These are phyloP conservation scores for Ilyonectria destructans DNA, from an alignment of 2,329 filamentous ascomycete species.

Conservation along the genomic window DNA sequence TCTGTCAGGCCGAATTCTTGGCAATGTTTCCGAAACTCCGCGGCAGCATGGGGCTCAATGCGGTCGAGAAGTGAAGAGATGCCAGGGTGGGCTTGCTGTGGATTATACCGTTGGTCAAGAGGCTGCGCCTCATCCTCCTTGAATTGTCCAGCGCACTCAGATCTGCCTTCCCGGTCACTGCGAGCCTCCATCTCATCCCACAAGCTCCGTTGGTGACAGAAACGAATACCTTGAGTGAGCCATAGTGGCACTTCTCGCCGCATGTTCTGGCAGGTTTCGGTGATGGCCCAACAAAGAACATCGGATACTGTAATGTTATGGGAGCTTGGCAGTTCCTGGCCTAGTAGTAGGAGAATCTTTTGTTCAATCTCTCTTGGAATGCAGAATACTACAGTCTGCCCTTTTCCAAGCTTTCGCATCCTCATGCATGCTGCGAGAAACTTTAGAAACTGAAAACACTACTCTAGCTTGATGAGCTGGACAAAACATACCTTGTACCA, in stretches of 20 bases:
- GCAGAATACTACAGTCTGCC: slow-evolving; percentile 77
- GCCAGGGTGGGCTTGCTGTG: slow-evolving; percentile 32
- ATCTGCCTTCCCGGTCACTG: not conserved
- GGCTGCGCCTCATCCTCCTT: slow-evolving; percentile 70
- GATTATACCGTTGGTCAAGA: slow-evolving; percentile 68
- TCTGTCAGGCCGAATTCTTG: slow-evolving; percentile 32
- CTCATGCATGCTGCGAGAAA: slow-evolving; percentile 74
- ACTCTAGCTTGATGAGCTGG: not conserved
- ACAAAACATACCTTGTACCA: slow-evolving; percentile 74
- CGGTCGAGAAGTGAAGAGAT: slow-evolving; percentile 9
- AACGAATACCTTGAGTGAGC: slow-evolving; percentile 72
- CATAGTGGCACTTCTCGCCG: slow-evolving; percentile 60
- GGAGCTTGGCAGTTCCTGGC: fast-evolving
- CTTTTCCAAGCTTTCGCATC: slow-evolving; percentile 78
- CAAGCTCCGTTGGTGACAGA: slow-evolving; percentile 59
- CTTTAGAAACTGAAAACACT: slow-evolving; percentile 17
- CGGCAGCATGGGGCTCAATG: not conserved
- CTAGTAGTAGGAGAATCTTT: slow-evolving; percentile 60
- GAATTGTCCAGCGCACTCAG: slow-evolving; percentile 58
- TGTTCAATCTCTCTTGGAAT: slow-evolving; percentile 71
- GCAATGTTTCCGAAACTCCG: not conserved
- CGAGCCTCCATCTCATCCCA: slow-evolving; percentile 47
- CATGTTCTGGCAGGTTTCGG: slow-evolving; percentile 36
- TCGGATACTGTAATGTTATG: slow-evolving; percentile 64
- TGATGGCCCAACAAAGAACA: slow-evolving; percentile 69